These are phyloP conservation scores for Solanum chiquidenum DNA, from an alignment of 257 asterid genomes.

Conservation along the genomic window DNA sequence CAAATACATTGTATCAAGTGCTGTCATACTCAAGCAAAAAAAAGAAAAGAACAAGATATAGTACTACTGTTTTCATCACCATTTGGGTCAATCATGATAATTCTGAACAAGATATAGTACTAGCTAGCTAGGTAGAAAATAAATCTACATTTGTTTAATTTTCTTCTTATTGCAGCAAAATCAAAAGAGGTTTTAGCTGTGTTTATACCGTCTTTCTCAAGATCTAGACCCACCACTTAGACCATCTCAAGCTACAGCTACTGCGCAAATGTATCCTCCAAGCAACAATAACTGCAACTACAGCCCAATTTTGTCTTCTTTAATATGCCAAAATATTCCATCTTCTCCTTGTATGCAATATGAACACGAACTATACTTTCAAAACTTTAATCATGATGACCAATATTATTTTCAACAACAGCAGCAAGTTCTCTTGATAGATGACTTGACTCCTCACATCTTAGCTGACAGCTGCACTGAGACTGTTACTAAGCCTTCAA, in stretches of 20 bases:
- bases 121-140: background rate
- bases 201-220: conserved; percentile 6
- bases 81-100: background rate
- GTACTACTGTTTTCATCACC: background rate
- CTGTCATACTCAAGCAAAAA: background rate
- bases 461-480: background rate
- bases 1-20: background rate
- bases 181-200: background rate
- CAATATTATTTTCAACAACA: background rate
- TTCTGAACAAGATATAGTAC: background rate
- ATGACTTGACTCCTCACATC: background rate
- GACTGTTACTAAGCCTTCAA: background rate
- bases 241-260: background rate
- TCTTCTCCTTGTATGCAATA: conserved; percentile 21
- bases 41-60: background rate
- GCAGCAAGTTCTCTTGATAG: background rate
- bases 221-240: background rate
- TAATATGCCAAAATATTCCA: conserved; percentile 18
- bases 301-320: background rate
- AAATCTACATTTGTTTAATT: background rate
- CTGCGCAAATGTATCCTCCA: conserved; percentile 18
- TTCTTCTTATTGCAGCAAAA: background rate
- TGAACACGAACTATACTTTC: conserved; percentile 21
- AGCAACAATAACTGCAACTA: conserved; percentile 7
- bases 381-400: conserved; percentile 17